Evolutionary conservation across 768 basidiomycete species (phyloP).

Genomic region (Mycena filopes): DNA sequence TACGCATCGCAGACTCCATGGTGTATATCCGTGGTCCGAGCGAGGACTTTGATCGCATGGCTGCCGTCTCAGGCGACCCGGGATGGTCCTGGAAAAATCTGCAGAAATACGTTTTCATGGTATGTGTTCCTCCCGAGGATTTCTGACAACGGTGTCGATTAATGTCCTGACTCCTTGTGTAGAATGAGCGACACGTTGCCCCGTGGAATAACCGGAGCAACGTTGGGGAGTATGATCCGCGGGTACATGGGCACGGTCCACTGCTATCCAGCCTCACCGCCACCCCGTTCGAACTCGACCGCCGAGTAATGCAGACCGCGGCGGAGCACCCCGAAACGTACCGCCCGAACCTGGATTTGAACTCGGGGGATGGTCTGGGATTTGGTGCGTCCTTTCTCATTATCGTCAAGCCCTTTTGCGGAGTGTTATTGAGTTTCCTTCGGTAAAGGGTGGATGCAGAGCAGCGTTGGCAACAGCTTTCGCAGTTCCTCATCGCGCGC

Average conservation of each 20-base stretch:
- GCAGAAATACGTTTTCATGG: conserved; percentile 31
- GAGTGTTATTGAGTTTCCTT: not conserved
- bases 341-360: conserved; percentile 42
- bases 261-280: conserved; percentile 33
- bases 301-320: conserved; percentile 36
- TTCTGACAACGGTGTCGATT: too few relatives aligned
- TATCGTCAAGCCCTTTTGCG: not conserved
- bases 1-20: conserved; percentile 37
- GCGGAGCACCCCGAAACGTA: conserved; percentile 33
- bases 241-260: conserved; percentile 35
- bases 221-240: conserved; percentile 34
- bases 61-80: conserved; percentile 32
- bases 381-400: conserved; percentile 33
- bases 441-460: conserved; percentile 28
- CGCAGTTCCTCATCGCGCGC: conserved; percentile 32
- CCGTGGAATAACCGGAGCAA: conserved; percentile 38
- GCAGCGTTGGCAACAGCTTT: conserved; percentile 24
- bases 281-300: conserved; percentile 28
- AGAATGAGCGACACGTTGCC: conserved; percentile 36
- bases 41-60: conserved; percentile 41
- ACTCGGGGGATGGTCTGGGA: conserved; percentile 41
- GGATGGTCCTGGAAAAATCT: conserved; percentile 42
- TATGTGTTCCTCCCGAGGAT: not conserved
- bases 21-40: conserved; percentile 38
- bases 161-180: not conserved